Conservation (phyloP, 495 filamentous ascomycete species). For the Penicillium bovifimosum region DNA sequence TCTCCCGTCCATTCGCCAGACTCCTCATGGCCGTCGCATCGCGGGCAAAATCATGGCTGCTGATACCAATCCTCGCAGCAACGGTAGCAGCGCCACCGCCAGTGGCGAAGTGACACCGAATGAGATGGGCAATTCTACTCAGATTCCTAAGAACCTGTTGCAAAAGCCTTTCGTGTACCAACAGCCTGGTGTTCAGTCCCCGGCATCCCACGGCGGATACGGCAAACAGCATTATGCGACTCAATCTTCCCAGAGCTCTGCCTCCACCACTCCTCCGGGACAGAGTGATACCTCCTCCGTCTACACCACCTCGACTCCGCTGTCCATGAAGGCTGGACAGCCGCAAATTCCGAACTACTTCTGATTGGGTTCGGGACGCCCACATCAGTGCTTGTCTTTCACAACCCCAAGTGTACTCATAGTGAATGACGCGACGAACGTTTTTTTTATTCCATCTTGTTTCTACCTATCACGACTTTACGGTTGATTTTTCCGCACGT, state of each 20-base stretch:
- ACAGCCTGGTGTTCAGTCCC: conserved; percentile 21
- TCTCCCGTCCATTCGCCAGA: conserved; percentile 73
- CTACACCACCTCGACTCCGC: conserved; percentile 23
- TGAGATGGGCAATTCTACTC: conserved; percentile 28
- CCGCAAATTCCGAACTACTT: conserved; percentile 34
- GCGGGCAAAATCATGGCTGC: conserved; percentile 66
- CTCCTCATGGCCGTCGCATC: conserved; percentile 90
- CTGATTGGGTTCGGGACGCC: conserved; percentile 15
- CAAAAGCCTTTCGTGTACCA: conserved; percentile 31
- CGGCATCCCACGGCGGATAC: conserved; percentile 23
- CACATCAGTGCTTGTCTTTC: conserved; percentile 14
- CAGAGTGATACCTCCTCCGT: conserved; percentile 26
- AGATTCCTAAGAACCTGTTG: conserved; percentile 30
- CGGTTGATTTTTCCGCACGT: conserved; percentile 30
- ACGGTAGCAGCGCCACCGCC: conserved; percentile 30
- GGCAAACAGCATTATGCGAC: conserved; percentile 25
- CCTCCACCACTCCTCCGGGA: conserved; percentile 29
- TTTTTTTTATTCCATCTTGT: conserved; percentile 4
- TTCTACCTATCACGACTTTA: conserved; percentile 37
- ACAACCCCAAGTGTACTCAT: conserved; percentile 39
- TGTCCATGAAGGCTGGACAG: conserved; percentile 23
- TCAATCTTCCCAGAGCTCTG: conserved; percentile 26
- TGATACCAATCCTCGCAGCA: conserved; percentile 35
- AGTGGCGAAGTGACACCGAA: conserved; percentile 38
- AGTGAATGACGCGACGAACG: conserved; percentile 43